Evolutionary conservation across 2,329 filamentous ascomycete species (phyloP).

Genomic region (Aschersonia sp.): DNA sequence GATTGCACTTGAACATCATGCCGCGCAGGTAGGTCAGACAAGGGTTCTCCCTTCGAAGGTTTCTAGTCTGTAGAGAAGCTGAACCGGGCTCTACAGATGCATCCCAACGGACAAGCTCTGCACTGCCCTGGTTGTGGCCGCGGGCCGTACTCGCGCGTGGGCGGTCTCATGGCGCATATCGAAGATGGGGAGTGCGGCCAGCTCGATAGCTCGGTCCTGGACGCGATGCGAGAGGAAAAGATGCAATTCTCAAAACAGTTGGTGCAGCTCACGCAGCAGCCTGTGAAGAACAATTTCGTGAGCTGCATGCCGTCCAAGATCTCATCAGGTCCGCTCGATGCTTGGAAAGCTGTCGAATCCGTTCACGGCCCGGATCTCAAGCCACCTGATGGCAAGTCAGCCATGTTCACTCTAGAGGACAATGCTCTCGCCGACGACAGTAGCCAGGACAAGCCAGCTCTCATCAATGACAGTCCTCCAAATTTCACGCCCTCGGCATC

Average conservation of each 20-base stretch:
- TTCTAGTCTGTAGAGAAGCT: no score
- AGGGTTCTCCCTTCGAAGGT: no score
- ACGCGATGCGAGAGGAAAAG: conserved; percentile 20
- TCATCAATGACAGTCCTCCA: no score
- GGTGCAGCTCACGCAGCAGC: conserved; percentile 11
- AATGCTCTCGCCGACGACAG: no score
- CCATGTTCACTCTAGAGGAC: not conserved
- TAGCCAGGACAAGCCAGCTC: no score
- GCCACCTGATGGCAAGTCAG: conserved; percentile 1
- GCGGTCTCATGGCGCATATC: conserved; percentile 28
- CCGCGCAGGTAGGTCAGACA: not conserved
- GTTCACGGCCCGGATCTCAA: not conserved
- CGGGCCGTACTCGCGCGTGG: conserved; percentile 20
- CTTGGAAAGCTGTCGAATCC: not conserved
- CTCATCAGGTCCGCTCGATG: not conserved
- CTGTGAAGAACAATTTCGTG: conserved; percentile 13
- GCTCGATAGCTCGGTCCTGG: conserved; percentile 19
- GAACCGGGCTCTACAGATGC: not conserved
- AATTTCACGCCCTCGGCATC: no score
- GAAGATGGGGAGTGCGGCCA: conserved; percentile 24
- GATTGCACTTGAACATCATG: not conserved
- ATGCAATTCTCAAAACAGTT: conserved; percentile 19
- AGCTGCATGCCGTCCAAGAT: conserved; percentile 8
- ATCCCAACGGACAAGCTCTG: conserved; percentile 22
- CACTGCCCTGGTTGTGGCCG: conserved; percentile 30